Percentiles rank a stretch among this genome's conserved stretches.
phyloP scores from a whole-genome alignment of 495 filamentous ascomycete species.

The Xylaria castorea region DNA sequence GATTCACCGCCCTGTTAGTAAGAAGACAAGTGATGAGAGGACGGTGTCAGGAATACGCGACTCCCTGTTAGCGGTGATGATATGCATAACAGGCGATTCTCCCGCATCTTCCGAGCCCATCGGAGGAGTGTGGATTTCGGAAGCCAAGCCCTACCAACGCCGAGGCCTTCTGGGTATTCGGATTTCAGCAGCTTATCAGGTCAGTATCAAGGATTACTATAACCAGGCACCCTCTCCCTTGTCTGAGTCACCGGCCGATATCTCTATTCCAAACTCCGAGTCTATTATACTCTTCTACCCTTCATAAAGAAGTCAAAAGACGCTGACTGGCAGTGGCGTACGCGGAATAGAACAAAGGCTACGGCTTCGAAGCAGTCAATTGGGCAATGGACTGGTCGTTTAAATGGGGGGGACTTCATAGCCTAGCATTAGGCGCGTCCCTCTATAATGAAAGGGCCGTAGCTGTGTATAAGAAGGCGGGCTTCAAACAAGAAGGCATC shows the following conservation, averaged over 20 bases:
- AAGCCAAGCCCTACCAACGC: background rate
- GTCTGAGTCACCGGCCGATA: background rate
- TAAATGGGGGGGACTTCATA: slow-evolving; percentile 47
- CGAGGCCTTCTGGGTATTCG: background rate
- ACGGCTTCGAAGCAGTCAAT: slow-evolving; percentile 54
- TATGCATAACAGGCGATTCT: slow-evolving; percentile 10
- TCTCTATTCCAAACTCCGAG: no score
- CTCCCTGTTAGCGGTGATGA: slow-evolving; percentile 1
- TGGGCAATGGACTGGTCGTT: slow-evolving; percentile 58
- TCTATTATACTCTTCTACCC: background rate
- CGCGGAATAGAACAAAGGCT: slow-evolving; percentile 50
- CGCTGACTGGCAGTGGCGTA: slow-evolving; percentile 38
- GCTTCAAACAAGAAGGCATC: slow-evolving; percentile 52
- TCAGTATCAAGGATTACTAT: background rate
- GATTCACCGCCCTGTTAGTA: slow-evolving; percentile 7
- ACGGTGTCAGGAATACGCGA: background rate
- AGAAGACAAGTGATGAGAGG: slow-evolving; percentile 1
- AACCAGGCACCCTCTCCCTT: background rate
- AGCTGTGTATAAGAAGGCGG: slow-evolving; percentile 49
- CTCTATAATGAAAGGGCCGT: slow-evolving; percentile 49
- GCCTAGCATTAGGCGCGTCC: slow-evolving; percentile 44
- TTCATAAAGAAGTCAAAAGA: background rate
- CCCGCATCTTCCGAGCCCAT: background rate
- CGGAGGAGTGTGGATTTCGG: background rate
- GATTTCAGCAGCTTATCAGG: slow-evolving; percentile 1